Base-by-base conservation (phyloP, 2,329 filamentous ascomycete species). In the Dothiorella sarmentorum region DNA sequence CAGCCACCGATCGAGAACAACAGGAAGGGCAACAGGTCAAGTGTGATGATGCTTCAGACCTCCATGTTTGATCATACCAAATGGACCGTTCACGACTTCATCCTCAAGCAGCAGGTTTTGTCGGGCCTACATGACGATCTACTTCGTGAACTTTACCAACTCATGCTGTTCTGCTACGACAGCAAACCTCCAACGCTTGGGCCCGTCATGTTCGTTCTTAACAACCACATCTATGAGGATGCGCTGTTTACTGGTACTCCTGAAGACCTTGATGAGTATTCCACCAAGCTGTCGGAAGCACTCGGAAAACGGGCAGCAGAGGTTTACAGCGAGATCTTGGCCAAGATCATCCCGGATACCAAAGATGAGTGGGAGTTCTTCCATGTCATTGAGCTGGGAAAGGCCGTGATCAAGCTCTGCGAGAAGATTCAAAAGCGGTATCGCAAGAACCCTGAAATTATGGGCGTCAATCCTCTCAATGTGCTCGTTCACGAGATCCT, bases 391-490 rank as follows among this genome's bases (percentile, higher is more conserved):
- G 85, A 92, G 68, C 83, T 99, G 22, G 91, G 92, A 15, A 90
- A 94, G 69, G 85, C 86, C 0, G 90, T 97, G 4, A 87, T 91
- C 49, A 91, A 90, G 64, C 80, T 97, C 29, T 90, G 89, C 63
- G 87, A 96, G 67, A 90, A 88, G 69, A 95, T 97, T 53, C 88
- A 91, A 72, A 97, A 97, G 75, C 85, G 93, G 49, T 99, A 96
- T 74, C 85, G 85, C 66, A 93, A 89, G 66, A 94, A 88, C 60
- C 90, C 90, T 0, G 87, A 91, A 62, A 89, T 97, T 60, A 88
- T 96, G 85, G 91, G 91, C 26, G 82, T 85, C 17, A 84, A 82
- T 60, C 84, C 83, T 11, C 74, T 85, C 65, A 85, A 83, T 45
- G 88, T 94, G 33, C 79, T 97, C 29, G 85, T 96, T 6, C 84